phyloP scores from a whole-genome alignment of 139 green algal genomes.

The Marvania coccoides region DNA sequence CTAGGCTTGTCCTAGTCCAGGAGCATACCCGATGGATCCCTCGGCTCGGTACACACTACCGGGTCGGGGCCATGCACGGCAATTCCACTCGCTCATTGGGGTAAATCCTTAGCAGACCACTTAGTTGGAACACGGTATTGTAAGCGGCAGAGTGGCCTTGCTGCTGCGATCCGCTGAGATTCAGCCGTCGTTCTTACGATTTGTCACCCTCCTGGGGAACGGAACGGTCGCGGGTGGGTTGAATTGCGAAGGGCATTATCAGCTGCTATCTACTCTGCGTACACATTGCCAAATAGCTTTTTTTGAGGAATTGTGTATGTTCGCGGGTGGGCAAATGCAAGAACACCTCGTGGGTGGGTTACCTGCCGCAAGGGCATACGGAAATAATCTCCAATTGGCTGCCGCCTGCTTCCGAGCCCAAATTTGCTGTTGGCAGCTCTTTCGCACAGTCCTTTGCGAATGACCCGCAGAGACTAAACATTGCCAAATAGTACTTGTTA shows the following conservation, averaged over 20 bases:
- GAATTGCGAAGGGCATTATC: not conserved
- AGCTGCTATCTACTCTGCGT: not conserved
- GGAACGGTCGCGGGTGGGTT: not conserved
- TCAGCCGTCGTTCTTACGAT: conserved; percentile 60
- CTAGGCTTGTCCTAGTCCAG: conserved; percentile 41
- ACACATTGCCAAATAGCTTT: not conserved
- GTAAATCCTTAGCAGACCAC: conserved; percentile 85
- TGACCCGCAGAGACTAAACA: too few species aligned
- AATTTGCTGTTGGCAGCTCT: too few species aligned
- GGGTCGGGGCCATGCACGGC: conserved; percentile 33
- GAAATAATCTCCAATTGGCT: too few species aligned
- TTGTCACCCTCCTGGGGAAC: conserved; percentile 23
- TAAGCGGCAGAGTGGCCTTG: conserved; percentile 80
- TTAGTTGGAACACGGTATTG: conserved; percentile 75
- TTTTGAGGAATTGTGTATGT: not conserved
- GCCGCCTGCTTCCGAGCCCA: too few species aligned
- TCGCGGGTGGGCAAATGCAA: not conserved
- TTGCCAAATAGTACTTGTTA: not conserved
- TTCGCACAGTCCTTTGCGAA: too few species aligned
- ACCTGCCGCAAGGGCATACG: too few species aligned
- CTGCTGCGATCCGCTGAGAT: conserved; percentile 78
- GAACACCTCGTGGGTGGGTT: too few species aligned
- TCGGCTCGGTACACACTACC: conserved; percentile 26
- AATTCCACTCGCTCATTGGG: conserved; percentile 66
- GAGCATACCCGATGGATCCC: conserved; percentile 56